Conservation (phyloP, 2,329 filamentous ascomycete species). For the Corniculantispora saksenae region DNA sequence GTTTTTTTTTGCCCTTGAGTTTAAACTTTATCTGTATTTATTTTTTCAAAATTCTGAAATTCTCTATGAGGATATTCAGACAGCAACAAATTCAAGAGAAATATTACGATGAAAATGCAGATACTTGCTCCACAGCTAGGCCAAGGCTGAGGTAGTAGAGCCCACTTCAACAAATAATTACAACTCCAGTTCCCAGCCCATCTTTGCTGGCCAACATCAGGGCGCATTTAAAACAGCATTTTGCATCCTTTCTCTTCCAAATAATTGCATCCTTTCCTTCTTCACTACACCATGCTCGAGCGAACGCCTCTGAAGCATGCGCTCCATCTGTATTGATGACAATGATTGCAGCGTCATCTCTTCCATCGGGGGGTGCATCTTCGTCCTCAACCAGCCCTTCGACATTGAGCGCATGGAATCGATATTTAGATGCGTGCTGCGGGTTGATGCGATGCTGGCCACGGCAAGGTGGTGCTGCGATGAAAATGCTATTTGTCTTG, state of each 20-base stretch:
- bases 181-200: background rate
- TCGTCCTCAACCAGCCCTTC: background rate
- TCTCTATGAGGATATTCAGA: too few species aligned
- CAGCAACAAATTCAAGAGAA: too few species aligned
- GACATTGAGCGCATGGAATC: background rate
- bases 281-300: background rate
- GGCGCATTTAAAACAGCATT: conserved; percentile 2
- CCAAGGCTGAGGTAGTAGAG: too few species aligned
- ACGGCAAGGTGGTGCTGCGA: conserved; percentile 1
- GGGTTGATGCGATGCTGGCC: background rate
- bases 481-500: conserved; percentile 2
- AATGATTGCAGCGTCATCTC: background rate
- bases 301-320: background rate
- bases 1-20: too few species aligned
- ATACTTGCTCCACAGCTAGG: too few species aligned
- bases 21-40: too few species aligned
- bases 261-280: background rate
- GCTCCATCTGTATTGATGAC: background rate
- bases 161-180: background rate
- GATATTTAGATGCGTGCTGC: background rate
- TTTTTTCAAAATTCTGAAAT: too few species aligned
- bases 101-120: too few species aligned
- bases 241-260: background rate
- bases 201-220: conserved; percentile 4
- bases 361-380: background rate